Evolutionary conservation across 2,329 filamentous ascomycete species (phyloP), one percentile per base, ranked within the genome.

Genomic region (Colletotrichum karsti): DNA sequence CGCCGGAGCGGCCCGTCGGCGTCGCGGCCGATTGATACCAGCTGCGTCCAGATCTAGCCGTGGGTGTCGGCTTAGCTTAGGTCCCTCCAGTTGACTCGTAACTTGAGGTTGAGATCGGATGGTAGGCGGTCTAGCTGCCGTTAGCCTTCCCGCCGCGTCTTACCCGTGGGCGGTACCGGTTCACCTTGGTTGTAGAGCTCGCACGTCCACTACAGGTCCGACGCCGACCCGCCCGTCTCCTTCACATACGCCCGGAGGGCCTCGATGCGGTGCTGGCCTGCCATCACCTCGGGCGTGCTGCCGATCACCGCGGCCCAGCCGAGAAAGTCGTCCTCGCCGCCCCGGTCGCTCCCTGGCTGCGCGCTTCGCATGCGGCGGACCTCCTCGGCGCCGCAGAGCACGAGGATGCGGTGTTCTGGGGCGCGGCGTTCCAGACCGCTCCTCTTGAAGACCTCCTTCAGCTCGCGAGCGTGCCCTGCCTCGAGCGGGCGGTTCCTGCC

Each of bases 21-120:
- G 24, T 18, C 44, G 5, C 22, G 44, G n/a, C 15, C 42, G 12
- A 46, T 22, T 24, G 42, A 22, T 6, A 69, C 33, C 2, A 70
- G 50, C 50, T 72, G 55, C 33, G 48, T 66, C 70, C 41, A 72
- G 33, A 72, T 64, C 26, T 72, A 51, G 1, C 65, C 54, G 46
- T 72, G 57, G 26, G 41, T 72, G 24, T 72, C 61, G 7, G 50
- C 37, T 7, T 69, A 42, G 13, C 33, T 57, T 30, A 24, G 65
- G 42, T 66, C 63, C 3, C 26, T 50, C 5, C 61, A 53, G 57
- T 72, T 72, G 3, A 69, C 51, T 4, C 56, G 59, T 2, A 71
- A 48, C 28, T 70, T 68, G 18, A 72, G 26, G 60, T 66, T 54
- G 1, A 72, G 65, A 6, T 67, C 61, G 1, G 26, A 10, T 1